Percentiles rank a stretch among this genome's conserved stretches.
Conservation (phyloP, 2,329 filamentous ascomycete species). For the Ascosphaera apis region DNA sequence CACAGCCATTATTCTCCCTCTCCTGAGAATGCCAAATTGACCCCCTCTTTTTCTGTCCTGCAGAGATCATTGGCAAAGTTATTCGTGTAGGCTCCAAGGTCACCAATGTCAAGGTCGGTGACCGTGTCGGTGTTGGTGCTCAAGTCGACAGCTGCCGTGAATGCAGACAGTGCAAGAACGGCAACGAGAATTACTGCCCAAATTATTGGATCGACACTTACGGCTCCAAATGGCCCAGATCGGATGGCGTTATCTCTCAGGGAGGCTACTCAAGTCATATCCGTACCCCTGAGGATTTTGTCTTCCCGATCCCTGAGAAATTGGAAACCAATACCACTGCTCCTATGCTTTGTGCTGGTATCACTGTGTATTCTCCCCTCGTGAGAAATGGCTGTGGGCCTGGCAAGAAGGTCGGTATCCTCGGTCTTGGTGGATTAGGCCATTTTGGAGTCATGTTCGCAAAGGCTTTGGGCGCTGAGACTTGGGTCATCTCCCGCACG, state of each 20-base stretch:
- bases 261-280: conserved; percentile 47
- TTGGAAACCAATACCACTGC: conserved; percentile 39
- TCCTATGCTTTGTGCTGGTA: conserved; percentile 65
- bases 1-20: too few species aligned
- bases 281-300: conserved; percentile 53
- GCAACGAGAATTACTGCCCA: conserved; percentile 47
- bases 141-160: conserved; percentile 41
- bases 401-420: conserved; percentile 26
- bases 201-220: conserved; percentile 28
- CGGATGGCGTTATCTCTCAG: conserved; percentile 32
- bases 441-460: conserved; percentile 50
- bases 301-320: conserved; percentile 46
- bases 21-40: background rate
- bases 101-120: conserved; percentile 34
- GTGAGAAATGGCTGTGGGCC: conserved; percentile 52
- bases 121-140: conserved; percentile 46
- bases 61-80: conserved; percentile 47
- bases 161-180: conserved; percentile 40
- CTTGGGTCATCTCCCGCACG: conserved; percentile 37
- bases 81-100: conserved; percentile 44
- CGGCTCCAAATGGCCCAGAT: conserved; percentile 23
- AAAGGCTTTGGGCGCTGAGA: conserved; percentile 41
- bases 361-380: conserved; percentile 59
- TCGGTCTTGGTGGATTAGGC: conserved; percentile 38
- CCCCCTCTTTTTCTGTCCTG: conserved; percentile 1